Evolutionary conservation across 1,284 basidiomycete species (phyloP).

Genomic region (Moesziomyces sp.): DNA sequence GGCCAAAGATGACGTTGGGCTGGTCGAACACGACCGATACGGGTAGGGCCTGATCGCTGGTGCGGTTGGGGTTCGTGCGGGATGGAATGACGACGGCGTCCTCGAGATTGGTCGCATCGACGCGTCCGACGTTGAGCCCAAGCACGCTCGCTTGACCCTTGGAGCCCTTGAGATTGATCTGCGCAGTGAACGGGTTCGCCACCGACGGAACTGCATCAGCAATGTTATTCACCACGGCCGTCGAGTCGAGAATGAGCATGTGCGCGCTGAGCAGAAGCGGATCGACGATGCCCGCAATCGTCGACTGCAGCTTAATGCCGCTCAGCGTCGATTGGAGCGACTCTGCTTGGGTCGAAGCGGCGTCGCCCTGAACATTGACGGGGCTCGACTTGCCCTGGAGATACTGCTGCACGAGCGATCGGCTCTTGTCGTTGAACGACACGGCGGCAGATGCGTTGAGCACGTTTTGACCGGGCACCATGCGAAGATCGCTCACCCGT

Average conservation of each 20-base stretch:
- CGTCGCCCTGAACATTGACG: conserved; percentile 7
- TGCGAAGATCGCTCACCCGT: conserved; percentile 41
- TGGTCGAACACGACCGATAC: conserved; percentile 77
- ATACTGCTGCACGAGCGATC: conserved; percentile 10
- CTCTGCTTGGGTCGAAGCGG: not conserved
- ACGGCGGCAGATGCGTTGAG: conserved; percentile 49
- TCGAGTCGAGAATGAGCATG: conserved; percentile 74
- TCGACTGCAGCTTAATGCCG: conserved; percentile 72
- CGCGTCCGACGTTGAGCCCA: conserved; percentile 76
- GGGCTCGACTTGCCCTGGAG: conserved; percentile 1
- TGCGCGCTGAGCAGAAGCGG: conserved; percentile 74
- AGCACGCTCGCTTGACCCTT: conserved; percentile 75
- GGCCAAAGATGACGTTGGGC: conserved; percentile 76
- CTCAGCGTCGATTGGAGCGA: conserved; percentile 5
- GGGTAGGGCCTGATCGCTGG: conserved; percentile 73
- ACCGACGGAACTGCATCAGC: conserved; percentile 76
- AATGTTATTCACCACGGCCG: conserved; percentile 76
- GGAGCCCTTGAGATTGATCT: conserved; percentile 74
- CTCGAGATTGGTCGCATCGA: conserved; percentile 74
- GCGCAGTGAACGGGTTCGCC: conserved; percentile 77
- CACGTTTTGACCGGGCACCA: conserved; percentile 50
- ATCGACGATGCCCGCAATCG: conserved; percentile 75
- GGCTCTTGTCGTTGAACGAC: conserved; percentile 10
- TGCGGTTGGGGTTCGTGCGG: conserved; percentile 69
- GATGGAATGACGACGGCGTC: conserved; percentile 57